Evolutionary conservation across 2,329 filamentous ascomycete genomes (phyloP).

Genomic region (Septoria linicola): DNA sequence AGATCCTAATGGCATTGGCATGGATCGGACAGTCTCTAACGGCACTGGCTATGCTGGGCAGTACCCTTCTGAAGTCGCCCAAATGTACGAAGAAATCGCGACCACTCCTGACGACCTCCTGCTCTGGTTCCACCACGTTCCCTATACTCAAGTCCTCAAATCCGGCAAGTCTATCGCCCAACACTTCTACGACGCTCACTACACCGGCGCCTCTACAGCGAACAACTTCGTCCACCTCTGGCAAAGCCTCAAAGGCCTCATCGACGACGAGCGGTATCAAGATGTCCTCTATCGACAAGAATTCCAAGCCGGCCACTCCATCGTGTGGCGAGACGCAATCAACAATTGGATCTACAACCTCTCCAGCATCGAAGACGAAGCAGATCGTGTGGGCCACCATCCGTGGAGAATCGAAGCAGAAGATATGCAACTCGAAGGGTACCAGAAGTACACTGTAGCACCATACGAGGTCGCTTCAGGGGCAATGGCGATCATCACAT

Average conservation of each 20-base stretch:
- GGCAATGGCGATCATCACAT: conserved; percentile 56
- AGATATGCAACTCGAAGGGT: conserved; percentile 60
- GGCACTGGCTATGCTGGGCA: conserved; percentile 66
- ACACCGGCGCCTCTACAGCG: conserved; percentile 58
- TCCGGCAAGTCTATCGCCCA: conserved; percentile 67
- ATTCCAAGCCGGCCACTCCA: conserved; percentile 67
- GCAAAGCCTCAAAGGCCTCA: conserved; percentile 54
- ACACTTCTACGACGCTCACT: conserved; percentile 65
- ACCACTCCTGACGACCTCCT: conserved; percentile 67
- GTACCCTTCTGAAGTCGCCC: conserved; percentile 62
- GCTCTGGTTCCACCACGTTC: conserved; percentile 73
- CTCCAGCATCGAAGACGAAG: conserved; percentile 59
- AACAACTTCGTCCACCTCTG: conserved; percentile 59
- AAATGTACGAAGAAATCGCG: conserved; percentile 58
- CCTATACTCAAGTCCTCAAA: conserved; percentile 62
- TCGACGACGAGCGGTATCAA: conserved; percentile 61
- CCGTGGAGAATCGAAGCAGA: conserved; percentile 69
- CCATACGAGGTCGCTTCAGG: conserved; percentile 63
- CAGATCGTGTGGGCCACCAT: conserved; percentile 59
- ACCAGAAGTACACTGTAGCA: conserved; percentile 53
- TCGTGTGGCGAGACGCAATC: conserved; percentile 70
- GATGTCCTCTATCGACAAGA: conserved; percentile 59
- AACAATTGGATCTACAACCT: conserved; percentile 63
- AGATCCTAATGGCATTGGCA: conserved; percentile 59
- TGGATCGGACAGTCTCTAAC: conserved; percentile 68